Percentiles rank a stretch among this genome's conserved stretches.
phyloP scores from a whole-genome alignment of 2,329 filamentous ascomycete species.

The Penicillium nordicum region DNA sequence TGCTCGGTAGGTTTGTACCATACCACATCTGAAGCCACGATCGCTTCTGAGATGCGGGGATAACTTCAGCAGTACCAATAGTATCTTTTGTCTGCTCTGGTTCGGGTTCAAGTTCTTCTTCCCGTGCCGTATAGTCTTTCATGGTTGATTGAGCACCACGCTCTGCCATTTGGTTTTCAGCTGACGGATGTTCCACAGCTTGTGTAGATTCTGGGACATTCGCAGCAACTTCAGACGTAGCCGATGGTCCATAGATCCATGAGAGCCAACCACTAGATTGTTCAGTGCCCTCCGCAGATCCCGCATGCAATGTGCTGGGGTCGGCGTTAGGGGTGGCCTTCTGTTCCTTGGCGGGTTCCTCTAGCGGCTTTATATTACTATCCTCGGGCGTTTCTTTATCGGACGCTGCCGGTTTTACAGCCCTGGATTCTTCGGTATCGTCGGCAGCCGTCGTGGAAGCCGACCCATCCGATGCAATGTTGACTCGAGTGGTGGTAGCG shows the following conservation, averaged over 20 bases:
- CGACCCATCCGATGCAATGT: conserved; percentile 44
- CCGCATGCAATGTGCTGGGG: conserved; percentile 12
- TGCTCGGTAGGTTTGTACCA: conserved; percentile 26
- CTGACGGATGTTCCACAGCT: conserved; percentile 8
- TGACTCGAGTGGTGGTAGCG: conserved; percentile 45
- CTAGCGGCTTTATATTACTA: conserved; percentile 11
- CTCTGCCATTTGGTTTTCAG: conserved; percentile 12
- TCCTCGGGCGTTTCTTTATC: conserved; percentile 21
- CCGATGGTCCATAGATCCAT: conserved; percentile 35
- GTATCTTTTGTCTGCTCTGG: background rate
- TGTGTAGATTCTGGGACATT: conserved; percentile 15
- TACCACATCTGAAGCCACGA: conserved; percentile 48
- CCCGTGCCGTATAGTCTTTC: conserved; percentile 9
- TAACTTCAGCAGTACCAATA: conserved; percentile 5
- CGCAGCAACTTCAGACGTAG: conserved; percentile 9
- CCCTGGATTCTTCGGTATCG: conserved; percentile 14
- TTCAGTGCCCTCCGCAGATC: conserved; percentile 12
- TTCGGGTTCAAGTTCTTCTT: conserved; percentile 13
- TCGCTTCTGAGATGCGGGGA: conserved; percentile 32
- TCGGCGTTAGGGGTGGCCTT: conserved; percentile 12
- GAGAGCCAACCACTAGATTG: conserved; percentile 35
- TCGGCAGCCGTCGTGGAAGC: conserved; percentile 29
- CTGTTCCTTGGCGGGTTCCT: conserved; percentile 20
- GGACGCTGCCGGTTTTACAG: conserved; percentile 9
- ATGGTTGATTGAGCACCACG: conserved; percentile 7